Conservation (phyloP, 106 monocot genomes). For the Triglochin maritima region DNA sequence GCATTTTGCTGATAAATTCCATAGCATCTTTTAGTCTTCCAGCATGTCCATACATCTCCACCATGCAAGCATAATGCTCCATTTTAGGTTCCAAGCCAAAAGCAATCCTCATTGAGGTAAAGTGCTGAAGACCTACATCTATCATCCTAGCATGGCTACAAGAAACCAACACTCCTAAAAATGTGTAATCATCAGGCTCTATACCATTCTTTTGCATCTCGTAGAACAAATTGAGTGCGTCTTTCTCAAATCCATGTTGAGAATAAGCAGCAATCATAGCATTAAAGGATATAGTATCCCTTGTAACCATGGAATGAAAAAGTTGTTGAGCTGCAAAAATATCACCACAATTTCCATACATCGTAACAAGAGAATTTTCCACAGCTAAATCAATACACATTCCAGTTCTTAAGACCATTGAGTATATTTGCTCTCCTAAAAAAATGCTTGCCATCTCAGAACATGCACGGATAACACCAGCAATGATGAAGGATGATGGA, state of each 20-base stretch:
- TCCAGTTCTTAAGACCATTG: slow-evolving; percentile 27
- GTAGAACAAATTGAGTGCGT: slow-evolving; percentile 33
- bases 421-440: slow-evolving; percentile 44
- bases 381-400: slow-evolving; percentile 27
- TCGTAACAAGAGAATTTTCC: slow-evolving; percentile 50
- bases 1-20: slow-evolving; percentile 35
- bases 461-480: slow-evolving; percentile 34
- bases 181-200: slow-evolving; percentile 50
- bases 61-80: slow-evolving; percentile 63
- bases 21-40: slow-evolving; percentile 43
- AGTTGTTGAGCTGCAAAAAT: slow-evolving; percentile 21
- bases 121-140: slow-evolving; percentile 32
- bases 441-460: slow-evolving; percentile 19
- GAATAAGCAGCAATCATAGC: slow-evolving; percentile 47
- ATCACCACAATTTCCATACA: slow-evolving; percentile 68
- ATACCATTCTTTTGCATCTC: slow-evolving; percentile 36
- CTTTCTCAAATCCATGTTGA: slow-evolving; percentile 36
- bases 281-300: slow-evolving; percentile 47
- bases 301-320: slow-evolving; percentile 33
- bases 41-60: slow-evolving; percentile 50
- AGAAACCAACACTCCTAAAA: slow-evolving; percentile 37
- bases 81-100: slow-evolving; percentile 37
- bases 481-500: slow-evolving; percentile 15
- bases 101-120: slow-evolving; percentile 32
- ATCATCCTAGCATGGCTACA: slow-evolving; percentile 48